phyloP scores from a whole-genome alignment of 139 green algal genomes.

The Gonium pectorale region DNA sequence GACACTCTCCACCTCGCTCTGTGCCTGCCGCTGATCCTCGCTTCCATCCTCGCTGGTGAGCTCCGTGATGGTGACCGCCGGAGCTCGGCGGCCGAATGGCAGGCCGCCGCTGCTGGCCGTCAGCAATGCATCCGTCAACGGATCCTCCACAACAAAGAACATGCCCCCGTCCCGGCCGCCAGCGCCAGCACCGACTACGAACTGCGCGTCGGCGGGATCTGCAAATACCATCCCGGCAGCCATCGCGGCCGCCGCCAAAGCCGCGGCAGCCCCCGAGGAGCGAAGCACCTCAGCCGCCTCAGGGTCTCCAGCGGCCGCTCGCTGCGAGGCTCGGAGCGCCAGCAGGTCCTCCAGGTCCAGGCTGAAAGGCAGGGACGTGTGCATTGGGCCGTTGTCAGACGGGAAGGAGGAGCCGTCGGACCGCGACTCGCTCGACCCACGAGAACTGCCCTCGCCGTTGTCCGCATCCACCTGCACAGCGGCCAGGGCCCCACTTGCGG shows the following conservation, averaged over 20 bases:
- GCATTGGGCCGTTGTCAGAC: too few relatives aligned
- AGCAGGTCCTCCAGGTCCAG: conserved; percentile 11
- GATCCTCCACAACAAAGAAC: conserved; percentile 22
- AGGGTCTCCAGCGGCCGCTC: neutral
- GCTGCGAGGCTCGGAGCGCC: neutral
- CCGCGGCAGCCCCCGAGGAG: neutral
- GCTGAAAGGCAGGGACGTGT: neutral
- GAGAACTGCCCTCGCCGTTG: too few relatives aligned
- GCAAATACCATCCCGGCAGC: neutral
- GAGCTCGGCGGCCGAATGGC: neutral
- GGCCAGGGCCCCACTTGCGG: too few relatives aligned
- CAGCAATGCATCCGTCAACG: conserved; percentile 8
- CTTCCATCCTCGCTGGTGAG: conserved; percentile 18
- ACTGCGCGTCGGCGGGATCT: neutral
- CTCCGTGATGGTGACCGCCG: conserved; percentile 1
- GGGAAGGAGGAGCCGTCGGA: too few relatives aligned
- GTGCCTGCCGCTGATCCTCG: too few relatives aligned
- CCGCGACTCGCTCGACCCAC: too few relatives aligned
- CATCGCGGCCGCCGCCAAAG: neutral
- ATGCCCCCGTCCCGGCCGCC: neutral
- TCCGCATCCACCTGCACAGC: too few relatives aligned
- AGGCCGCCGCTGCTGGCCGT: neutral
- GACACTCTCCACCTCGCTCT: neutral
- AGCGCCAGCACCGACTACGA: neutral
- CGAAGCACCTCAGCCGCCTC: neutral